phyloP scores from a whole-genome alignment of 345 rosid species.

The Abelmoschus esculentus region DNA sequence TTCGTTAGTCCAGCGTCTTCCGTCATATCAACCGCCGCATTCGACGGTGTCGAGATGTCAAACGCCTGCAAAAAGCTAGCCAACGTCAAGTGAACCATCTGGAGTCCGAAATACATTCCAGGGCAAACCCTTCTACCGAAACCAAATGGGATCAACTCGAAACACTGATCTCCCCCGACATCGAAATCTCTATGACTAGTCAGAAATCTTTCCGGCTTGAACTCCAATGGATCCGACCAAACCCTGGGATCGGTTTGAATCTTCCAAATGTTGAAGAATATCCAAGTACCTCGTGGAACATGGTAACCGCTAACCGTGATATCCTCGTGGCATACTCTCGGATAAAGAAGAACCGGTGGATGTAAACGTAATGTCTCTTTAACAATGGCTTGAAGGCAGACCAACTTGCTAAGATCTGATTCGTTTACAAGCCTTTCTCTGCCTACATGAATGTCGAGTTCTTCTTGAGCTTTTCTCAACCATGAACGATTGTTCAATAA shows the following conservation, averaged over 20 bases:
- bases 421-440: conserved; percentile 21
- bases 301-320: conserved; percentile 21
- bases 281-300: conserved; percentile 17
- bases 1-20: conserved; percentile 2
- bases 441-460: conserved; percentile 28
- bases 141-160: conserved; percentile 1
- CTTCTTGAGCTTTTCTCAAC: conserved; percentile 23
- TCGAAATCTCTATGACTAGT: background rate
- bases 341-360: conserved; percentile 16
- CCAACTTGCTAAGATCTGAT: conserved; percentile 18
- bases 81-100: background rate
- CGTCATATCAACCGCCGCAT: conserved; percentile 6
- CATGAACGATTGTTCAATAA: conserved; percentile 24
- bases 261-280: conserved; percentile 11
- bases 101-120: background rate
- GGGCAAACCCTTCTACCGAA: conserved; percentile 9
- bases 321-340: conserved; percentile 18
- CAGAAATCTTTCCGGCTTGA: conserved; percentile 11
- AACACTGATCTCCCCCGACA: background rate
- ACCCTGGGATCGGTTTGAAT: conserved; percentile 7
- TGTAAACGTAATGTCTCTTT: conserved; percentile 17
- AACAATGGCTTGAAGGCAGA: conserved; percentile 24
- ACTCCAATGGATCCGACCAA: conserved; percentile 1
- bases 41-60: background rate
- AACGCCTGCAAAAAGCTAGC: conserved; percentile 9